phyloP scores from a whole-genome alignment of 2,329 filamentous ascomycete species.

The Aspergillus phoenicis region DNA sequence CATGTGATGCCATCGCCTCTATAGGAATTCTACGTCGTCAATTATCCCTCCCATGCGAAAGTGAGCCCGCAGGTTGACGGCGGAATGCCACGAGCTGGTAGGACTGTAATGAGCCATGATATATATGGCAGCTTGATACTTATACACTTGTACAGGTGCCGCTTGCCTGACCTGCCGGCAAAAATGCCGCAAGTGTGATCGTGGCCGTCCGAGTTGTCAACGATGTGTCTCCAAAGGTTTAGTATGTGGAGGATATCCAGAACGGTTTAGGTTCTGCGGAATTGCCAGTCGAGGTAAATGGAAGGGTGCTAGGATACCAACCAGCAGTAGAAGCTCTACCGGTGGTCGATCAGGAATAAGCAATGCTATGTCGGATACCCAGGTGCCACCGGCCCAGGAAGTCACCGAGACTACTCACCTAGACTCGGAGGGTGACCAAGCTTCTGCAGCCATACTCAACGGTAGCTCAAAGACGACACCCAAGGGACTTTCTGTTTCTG shows the following conservation, averaged over 20 bases:
- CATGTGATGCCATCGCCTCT: background rate
- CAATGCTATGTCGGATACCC: background rate
- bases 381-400: background rate
- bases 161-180: conserved; percentile 38
- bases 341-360: background rate
- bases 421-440: background rate
- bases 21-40: background rate
- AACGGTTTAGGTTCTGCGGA: conserved; percentile 36
- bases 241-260: conserved; percentile 35
- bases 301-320: conserved; percentile 30
- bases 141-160: conserved; percentile 24
- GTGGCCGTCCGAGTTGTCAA: conserved; percentile 32
- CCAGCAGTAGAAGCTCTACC: background rate
- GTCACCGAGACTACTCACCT: background rate
- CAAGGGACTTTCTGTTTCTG: background rate
- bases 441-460: background rate
- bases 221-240: conserved; percentile 35
- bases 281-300: conserved; percentile 35
- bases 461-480: background rate
- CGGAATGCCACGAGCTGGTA: conserved; percentile 12
- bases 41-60: background rate
- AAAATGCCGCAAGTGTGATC: conserved; percentile 38
- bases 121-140: background rate
- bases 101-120: background rate
- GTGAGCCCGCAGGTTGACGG: conserved; percentile 4